A percentile compares a stretch with the other conserved stretches of the same genome.
phyloP scores from a whole-genome alignment of 1,284 basidiomycete genomes.

The Cutaneotrichosporon sp. region DNA sequence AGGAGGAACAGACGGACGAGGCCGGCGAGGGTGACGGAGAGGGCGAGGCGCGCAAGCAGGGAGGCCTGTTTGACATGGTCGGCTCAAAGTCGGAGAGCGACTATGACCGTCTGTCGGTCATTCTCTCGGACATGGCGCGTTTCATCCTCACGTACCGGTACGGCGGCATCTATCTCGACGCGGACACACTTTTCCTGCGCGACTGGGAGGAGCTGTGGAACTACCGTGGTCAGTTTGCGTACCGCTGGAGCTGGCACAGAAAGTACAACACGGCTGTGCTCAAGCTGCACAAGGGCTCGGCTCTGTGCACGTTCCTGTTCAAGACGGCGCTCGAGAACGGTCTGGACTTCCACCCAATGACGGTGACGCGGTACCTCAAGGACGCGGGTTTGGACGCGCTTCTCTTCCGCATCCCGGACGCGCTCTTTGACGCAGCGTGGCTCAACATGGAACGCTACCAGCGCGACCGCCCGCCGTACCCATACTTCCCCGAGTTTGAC shows the following conservation, averaged over 20 bases:
- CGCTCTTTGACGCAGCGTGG: constrained; percentile 82
- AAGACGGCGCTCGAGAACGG: constrained; percentile 76
- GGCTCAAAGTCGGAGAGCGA: constrained; percentile 69
- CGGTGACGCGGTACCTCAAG: constrained; percentile 68
- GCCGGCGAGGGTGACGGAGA: constrained; percentile 6
- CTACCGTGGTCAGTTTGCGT: constrained; percentile 79
- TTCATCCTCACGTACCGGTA: constrained; percentile 79
- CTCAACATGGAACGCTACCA: constrained; percentile 76
- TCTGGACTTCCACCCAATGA: constrained; percentile 82
- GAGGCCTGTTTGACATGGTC: constrained; percentile 63
- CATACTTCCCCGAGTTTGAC: constrained; percentile 72
- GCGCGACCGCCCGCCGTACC: constrained; percentile 72
- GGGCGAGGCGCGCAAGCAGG: constrained; percentile 46
- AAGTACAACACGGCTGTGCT: constrained; percentile 84
- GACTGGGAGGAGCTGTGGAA: constrained; percentile 90
- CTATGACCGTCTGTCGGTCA: constrained; percentile 73
- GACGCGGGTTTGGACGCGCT: constrained; percentile 69
- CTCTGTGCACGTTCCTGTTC: constrained; percentile 74
- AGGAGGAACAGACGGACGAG: constrained; percentile 1
- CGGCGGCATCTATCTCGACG: constrained; percentile 80
- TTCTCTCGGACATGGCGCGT: constrained; percentile 79
- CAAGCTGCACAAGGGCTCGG: constrained; percentile 72
- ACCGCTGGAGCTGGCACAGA: constrained; percentile 72
- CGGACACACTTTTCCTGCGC: constrained; percentile 77
- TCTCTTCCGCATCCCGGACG: constrained; percentile 71